Base-by-base conservation (phyloP, 1,284 basidiomycete species). In the Taiwanofungus camphoratus region DNA sequence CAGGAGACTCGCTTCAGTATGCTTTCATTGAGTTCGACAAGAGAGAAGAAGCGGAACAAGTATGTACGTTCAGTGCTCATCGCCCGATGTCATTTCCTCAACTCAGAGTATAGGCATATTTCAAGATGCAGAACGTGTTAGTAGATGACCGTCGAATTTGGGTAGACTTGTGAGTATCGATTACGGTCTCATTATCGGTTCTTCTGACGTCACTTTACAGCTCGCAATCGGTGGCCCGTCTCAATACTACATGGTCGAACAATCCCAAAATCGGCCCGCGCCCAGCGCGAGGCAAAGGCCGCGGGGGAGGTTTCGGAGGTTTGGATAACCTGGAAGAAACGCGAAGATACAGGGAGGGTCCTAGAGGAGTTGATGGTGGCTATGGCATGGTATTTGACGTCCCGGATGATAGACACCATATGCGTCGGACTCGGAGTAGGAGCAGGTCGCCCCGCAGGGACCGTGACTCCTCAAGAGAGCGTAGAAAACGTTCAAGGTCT, bases 61-160 rank as follows among this genome's bases (percentile, higher is more conserved):
- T 91, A 49, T 46, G 16, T 35, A 30, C 13, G 15, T 20, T 15
- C 12, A 13, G 22, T 45, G 24, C 34, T 15, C 13, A 9, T 22
- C 7, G 31, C 36, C 16, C 23, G 12, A 12, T 30, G 3, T 13
- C n/a, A n/a, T 32, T 30, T 32, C 23, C 36, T 12, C 36, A n/a
- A 39, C 15, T 39, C 30, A 35, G 7, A 26, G 7, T 42, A 6
- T 50, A 92, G 83, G 95, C 92, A 12, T 99, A 99, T 65, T 94
- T 97, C 71, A 99, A 98, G 66, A 99, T 99, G 95, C 95, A 99
- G 64, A 98, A 97, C 58, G 95, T 99, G 0, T 71, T 99, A 6
- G 89, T 99, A n/a, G 95, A 99, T 62, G 96, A 99, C 64, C 79
- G 94, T 13, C 79, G 96, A 16, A 99, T 99, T 61, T 98, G 95